A percentile compares a stretch with the other conserved stretches of the same genome.
Conservation (phyloP, 495 filamentous ascomycete genomes). For the Tuber umbilicatum region DNA sequence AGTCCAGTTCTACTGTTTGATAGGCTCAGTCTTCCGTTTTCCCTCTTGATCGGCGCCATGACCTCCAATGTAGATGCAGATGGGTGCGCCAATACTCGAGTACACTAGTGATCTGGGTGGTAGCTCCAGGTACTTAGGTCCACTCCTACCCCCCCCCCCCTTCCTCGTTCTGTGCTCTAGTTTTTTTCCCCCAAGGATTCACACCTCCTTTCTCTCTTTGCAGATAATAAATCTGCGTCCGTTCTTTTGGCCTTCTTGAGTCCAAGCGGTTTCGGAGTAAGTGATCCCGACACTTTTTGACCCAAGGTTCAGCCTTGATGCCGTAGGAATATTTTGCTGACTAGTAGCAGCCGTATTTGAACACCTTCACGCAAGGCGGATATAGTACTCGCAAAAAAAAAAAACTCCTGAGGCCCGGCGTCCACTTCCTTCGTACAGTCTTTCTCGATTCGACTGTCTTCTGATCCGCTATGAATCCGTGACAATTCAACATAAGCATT, state of each 20-base stretch:
- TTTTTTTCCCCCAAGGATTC: constrained; percentile 9
- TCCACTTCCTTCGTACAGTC: neutral
- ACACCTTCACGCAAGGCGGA: neutral
- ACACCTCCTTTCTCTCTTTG: constrained; percentile 10
- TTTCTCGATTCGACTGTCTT: neutral
- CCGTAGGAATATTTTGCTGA: neutral
- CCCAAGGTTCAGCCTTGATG: neutral
- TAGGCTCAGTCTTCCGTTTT: neutral
- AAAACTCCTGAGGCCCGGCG: neutral
- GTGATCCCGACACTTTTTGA: neutral
- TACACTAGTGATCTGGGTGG: too few species aligned
- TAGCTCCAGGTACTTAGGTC: neutral
- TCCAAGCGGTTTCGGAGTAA: neutral
- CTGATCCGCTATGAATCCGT: neutral
- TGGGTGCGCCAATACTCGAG: neutral
- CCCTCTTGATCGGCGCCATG: neutral
- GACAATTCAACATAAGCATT: neutral
- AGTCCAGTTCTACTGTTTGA: neutral
- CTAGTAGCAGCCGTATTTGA: neutral
- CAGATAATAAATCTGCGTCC: constrained; percentile 33
- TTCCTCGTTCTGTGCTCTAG: neutral
- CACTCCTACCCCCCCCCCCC: neutral
- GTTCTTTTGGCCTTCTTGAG: constrained; percentile 21
- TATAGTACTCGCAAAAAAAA: neutral
- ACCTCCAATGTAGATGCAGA: neutral